Evolutionary conservation across 768 basidiomycete species (phyloP), one percentile per base, ranked within the genome.

Genomic region (Auriscalpium orientale): DNA sequence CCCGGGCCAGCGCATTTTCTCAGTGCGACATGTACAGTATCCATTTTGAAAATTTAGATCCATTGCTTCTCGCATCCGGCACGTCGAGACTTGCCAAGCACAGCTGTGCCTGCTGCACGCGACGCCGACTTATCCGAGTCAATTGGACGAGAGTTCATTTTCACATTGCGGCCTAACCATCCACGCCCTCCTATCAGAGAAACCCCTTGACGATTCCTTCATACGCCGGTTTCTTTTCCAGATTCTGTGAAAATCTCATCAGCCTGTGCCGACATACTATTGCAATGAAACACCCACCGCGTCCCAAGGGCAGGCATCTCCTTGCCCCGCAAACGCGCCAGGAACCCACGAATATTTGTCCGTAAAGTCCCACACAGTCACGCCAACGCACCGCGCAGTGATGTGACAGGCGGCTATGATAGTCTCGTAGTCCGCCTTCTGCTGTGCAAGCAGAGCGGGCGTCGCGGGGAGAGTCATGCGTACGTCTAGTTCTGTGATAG

Each of bases 401-500:
- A 56, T 70, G 58, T 76, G 73, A 64, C 84, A 86, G 10, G 81
- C 79, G 18, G 67, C 57, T 52, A 85, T 74, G 45, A 84, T 77
- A 21, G 72, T 74, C 66, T 76, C 67, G 60, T 83, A 86, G 64
- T 86, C 83, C 57, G 69, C 71, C 64, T 77, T 71, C 63, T 86
- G 83, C 63, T 84, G 81, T 33, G 68, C 71, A 35, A 80, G 71
- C 35, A 77, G 69, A 0, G 76, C 76, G 8, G 66, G 58, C 2
- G 80, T 81, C 12, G 70, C 74, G 13, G 82, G 83, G 11, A 80
- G 69, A 8, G 73, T 74, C 74, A 84, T 82, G 49, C 84, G 74
- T 61, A 81, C 81, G 63, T 87, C 84, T 46, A 87, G 76, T 64
- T 85, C 85, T 2, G 85, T 87, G 60, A 85, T 78, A 11, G 83